phyloP scores from a whole-genome alignment of 768 basidiomycete genomes.

The Bullera alba region DNA sequence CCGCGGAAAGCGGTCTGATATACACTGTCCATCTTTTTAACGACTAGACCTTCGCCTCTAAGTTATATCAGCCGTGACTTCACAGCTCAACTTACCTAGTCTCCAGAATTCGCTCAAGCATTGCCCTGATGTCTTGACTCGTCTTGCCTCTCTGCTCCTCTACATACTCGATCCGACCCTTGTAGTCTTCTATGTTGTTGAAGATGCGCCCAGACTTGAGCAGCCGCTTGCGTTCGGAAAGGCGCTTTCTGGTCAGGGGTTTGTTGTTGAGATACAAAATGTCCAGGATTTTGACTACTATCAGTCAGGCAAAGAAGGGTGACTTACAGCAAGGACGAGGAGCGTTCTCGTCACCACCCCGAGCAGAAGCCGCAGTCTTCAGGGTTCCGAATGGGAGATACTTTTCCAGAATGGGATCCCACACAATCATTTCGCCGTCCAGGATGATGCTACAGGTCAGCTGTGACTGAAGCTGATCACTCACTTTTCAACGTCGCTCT shows the following conservation, averaged over 20 bases:
- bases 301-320: neutral
- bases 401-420: constrained; percentile 82
- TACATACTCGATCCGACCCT: constrained; percentile 75
- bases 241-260: constrained; percentile 64
- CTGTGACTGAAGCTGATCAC: constrained; percentile 37
- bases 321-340: constrained; percentile 85
- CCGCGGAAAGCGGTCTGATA: constrained; percentile 84
- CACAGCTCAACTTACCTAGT: constrained; percentile 44
- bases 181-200: constrained; percentile 47
- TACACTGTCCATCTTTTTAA: constrained; percentile 73
- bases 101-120: constrained; percentile 77
- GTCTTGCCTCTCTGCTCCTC: constrained; percentile 66
- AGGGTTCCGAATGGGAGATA: constrained; percentile 88
- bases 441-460: constrained; percentile 65
- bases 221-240: constrained; percentile 71
- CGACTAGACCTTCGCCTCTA: constrained; percentile 85
- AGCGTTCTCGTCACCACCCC: constrained; percentile 52
- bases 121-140: constrained; percentile 68
- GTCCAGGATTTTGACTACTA: constrained; percentile 92
- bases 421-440: constrained; percentile 98
- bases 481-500: constrained; percentile 70
- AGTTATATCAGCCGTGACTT: neutral
- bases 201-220: constrained; percentile 50
- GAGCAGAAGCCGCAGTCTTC: constrained; percentile 72
- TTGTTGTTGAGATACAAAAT: constrained; percentile 69